Conservation (phyloP, 305 asterid species). For the Euphrasia arctica region DNA sequence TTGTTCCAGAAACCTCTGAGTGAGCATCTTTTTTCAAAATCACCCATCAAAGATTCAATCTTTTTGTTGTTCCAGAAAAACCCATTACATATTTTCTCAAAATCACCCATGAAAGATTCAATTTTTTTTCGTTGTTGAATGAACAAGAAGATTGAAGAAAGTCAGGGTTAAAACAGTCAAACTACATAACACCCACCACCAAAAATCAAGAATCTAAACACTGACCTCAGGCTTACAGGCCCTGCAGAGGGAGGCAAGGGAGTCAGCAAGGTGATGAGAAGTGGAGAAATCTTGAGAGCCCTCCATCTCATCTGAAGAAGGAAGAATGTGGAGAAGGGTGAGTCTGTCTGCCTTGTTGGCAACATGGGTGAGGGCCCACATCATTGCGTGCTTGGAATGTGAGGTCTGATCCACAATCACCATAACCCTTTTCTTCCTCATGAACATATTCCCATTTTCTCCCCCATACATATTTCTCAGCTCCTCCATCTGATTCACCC, state of each 20-base stretch:
- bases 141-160: too few relatives aligned
- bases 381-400: slow-evolving; percentile 80
- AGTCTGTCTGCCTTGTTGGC: slow-evolving; percentile 74
- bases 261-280: slow-evolving; percentile 50
- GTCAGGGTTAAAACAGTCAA: too few relatives aligned
- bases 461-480: slow-evolving; percentile 28
- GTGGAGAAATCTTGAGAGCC: slow-evolving; percentile 2
- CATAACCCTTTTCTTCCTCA: slow-evolving; percentile 85
- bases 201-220: background rate
- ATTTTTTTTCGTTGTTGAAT: too few relatives aligned
- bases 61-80: too few relatives aligned
- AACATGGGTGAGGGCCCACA: slow-evolving; percentile 96
- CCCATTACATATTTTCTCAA: too few relatives aligned
- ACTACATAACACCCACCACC: background rate
- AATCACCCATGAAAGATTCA: too few relatives aligned
- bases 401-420: slow-evolving; percentile 81
- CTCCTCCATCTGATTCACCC: slow-evolving; percentile 57
- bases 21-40: too few relatives aligned
- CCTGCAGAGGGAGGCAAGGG: slow-evolving; percentile 81
- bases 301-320: slow-evolving; percentile 32
- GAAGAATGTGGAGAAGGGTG: slow-evolving; percentile 68
- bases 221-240: slow-evolving; percentile 87
- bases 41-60: too few relatives aligned
- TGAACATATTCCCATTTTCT: slow-evolving; percentile 38
- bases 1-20: too few relatives aligned